A percentile compares a stretch with the other conserved stretches of the same genome.
These are phyloP conservation scores for Candida schatavii DNA, from an alignment of 805 yeast genomes.

Conservation along the genomic window DNA sequence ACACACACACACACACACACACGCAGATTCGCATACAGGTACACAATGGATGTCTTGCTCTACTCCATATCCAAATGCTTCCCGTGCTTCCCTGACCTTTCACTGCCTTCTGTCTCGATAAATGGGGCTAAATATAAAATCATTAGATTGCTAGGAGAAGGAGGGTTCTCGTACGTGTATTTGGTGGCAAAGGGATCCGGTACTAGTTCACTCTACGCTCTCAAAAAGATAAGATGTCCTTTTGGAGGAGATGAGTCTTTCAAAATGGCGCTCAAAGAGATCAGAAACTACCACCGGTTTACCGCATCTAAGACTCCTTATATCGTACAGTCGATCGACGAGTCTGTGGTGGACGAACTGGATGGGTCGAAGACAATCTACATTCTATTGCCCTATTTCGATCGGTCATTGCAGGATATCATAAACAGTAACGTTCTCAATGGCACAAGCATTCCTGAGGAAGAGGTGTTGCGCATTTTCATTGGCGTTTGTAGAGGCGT, in stretches of 20 bases:
- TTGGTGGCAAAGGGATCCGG: slow-evolving; percentile 54
- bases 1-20: no score
- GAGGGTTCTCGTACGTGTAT: slow-evolving; percentile 85
- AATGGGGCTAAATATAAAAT: slow-evolving; percentile 64
- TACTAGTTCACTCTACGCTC: slow-evolving; percentile 55
- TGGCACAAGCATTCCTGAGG: slow-evolving; percentile 52
- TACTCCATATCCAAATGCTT: slow-evolving; percentile 24
- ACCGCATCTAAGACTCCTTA: slow-evolving; percentile 52
- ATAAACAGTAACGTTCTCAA: slow-evolving; percentile 63
- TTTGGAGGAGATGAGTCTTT: slow-evolving; percentile 70
- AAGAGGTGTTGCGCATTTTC: slow-evolving; percentile 59
- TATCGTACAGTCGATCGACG: slow-evolving; percentile 68
- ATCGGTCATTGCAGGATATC: slow-evolving; percentile 72
- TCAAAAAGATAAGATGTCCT: slow-evolving; percentile 85
- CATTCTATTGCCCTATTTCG: slow-evolving; percentile 76
- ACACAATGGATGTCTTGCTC: not conserved
- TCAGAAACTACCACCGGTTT: slow-evolving; percentile 72
- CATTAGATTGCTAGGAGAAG: slow-evolving; percentile 78
- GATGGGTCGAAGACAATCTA: slow-evolving; percentile 81
- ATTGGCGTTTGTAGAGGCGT: slow-evolving; percentile 74
- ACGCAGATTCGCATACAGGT: no score
- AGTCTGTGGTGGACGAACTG: slow-evolving; percentile 63
- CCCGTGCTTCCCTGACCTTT: slow-evolving; percentile 43
- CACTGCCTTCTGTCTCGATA: slow-evolving; percentile 57
- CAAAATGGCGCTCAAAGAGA: slow-evolving; percentile 68